Conservation (phyloP, 805 yeast species). For the Yarrowia sp. region DNA sequence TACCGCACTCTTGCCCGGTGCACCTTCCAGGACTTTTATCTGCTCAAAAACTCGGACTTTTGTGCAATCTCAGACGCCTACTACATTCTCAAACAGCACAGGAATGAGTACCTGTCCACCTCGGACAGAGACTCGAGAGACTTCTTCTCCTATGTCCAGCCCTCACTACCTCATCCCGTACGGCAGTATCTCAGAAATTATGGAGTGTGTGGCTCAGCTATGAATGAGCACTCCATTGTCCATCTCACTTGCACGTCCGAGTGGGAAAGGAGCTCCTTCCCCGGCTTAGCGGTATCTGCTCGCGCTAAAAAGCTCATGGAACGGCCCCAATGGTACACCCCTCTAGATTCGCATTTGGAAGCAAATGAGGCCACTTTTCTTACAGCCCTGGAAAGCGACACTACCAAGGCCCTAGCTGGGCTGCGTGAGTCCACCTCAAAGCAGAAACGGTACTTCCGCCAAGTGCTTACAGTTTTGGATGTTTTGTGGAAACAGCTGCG, state of each 20-base stretch:
- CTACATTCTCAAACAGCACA: slow-evolving; percentile 8
- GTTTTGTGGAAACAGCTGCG: not conserved
- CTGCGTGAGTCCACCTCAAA: not conserved
- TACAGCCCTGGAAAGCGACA: not conserved
- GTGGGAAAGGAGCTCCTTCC: not conserved
- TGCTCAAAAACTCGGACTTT: not conserved
- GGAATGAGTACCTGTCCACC: slow-evolving; percentile 6
- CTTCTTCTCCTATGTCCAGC: slow-evolving; percentile 10
- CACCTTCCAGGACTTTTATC: slow-evolving; percentile 3
- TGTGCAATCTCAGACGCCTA: slow-evolving; percentile 16
- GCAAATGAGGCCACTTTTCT: slow-evolving; percentile 2
- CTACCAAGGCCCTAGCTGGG: not conserved
- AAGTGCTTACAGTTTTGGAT: not conserved
- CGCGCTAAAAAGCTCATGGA: slow-evolving; percentile 10
- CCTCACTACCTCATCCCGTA: not conserved
- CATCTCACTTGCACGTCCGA: slow-evolving; percentile 14
- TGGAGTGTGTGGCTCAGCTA: not conserved
- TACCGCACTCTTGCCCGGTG: slow-evolving; percentile 10
- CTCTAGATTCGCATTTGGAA: not conserved
- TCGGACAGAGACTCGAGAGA: not conserved
- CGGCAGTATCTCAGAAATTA: slow-evolving; percentile 9
- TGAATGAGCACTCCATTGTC: not conserved
- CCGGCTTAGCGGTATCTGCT: not conserved
- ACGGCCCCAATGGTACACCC: slow-evolving; percentile 5
- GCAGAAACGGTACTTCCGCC: slow-evolving; percentile 3